Conservation (phyloP, 805 yeast genomes). For the Pichia occidentalis region DNA sequence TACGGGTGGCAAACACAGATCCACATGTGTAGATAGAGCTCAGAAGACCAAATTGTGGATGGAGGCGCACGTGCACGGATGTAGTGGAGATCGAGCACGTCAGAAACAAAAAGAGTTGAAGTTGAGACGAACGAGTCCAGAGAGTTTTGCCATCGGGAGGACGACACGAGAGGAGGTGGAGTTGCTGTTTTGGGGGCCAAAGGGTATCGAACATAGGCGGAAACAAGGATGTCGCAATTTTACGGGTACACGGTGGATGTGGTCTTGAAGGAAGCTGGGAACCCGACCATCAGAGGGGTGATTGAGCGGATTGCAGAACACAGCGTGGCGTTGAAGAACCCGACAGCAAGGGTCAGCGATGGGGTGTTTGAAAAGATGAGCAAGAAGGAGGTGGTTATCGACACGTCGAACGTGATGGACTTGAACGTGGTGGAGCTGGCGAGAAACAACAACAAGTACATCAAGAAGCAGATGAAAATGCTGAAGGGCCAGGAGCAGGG, state of each 20-base stretch:
- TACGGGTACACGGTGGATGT: constrained; percentile 42
- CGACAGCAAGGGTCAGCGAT: constrained; percentile 26
- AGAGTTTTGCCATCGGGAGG: too few species aligned
- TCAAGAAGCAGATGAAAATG: constrained; percentile 18
- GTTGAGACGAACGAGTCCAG: too few species aligned
- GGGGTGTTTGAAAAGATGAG: constrained; percentile 16
- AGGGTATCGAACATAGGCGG: not conserved
- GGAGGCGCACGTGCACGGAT: too few species aligned
- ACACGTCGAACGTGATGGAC: constrained; percentile 42
- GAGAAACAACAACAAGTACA: constrained; percentile 22
- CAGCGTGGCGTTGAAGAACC: constrained; percentile 27
- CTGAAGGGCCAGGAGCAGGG: constrained; percentile 11
- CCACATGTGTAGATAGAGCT: too few species aligned
- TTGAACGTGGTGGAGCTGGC: constrained; percentile 55
- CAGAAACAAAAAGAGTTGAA: too few species aligned
- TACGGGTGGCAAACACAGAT: too few species aligned
- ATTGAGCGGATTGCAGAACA: constrained; percentile 21
- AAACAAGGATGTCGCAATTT: constrained; percentile 32
- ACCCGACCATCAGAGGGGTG: constrained; percentile 21
- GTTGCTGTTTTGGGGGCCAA: too few species aligned
- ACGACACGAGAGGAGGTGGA: too few species aligned
- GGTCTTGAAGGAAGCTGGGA: constrained; percentile 34
- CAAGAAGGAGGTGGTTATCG: constrained; percentile 17
- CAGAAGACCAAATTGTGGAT: too few species aligned
- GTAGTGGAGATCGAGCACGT: too few species aligned